Evolutionary conservation across 2,329 filamentous ascomycete species (phyloP).

Genomic region (Albophoma yamanashiensis): DNA sequence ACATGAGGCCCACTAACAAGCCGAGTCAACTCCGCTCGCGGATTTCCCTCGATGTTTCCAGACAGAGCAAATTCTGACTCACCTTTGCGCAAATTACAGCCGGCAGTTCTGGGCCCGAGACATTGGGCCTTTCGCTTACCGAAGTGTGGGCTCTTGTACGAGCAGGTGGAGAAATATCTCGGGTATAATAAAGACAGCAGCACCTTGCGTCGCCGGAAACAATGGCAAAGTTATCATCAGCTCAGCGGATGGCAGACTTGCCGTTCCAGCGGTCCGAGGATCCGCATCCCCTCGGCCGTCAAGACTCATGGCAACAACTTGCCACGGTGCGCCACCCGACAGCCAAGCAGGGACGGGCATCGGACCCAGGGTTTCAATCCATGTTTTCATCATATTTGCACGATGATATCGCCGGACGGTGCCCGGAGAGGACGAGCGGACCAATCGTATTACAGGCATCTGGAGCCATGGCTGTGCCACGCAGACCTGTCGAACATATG

Average conservation of each 20-base stretch:
- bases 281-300: constrained; percentile 17
- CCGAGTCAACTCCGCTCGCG: not conserved
- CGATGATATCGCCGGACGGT: too few relatives aligned
- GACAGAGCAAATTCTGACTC: not conserved
- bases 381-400: too few relatives aligned
- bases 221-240: not conserved
- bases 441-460: too few relatives aligned
- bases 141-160: not conserved
- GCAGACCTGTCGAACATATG: too few relatives aligned
- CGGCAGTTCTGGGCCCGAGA: not conserved
- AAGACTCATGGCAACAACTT: constrained; percentile 35
- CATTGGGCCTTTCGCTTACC: not conserved
- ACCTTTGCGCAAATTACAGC: not conserved
- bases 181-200: too few relatives aligned
- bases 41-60: not conserved
- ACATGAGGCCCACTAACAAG: not conserved
- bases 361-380: not conserved
- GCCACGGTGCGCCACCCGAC: constrained; percentile 26
- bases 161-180: not conserved
- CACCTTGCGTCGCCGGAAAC: not conserved
- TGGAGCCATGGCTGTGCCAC: too few relatives aligned
- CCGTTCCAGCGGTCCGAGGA: constrained; percentile 64
- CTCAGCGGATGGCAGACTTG: constrained; percentile 9
- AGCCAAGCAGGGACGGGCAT: not conserved
- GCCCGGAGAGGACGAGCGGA: too few relatives aligned